phyloP scores from a whole-genome alignment of 768 basidiomycete genomes.

The Tricholoma saponaceum region DNA sequence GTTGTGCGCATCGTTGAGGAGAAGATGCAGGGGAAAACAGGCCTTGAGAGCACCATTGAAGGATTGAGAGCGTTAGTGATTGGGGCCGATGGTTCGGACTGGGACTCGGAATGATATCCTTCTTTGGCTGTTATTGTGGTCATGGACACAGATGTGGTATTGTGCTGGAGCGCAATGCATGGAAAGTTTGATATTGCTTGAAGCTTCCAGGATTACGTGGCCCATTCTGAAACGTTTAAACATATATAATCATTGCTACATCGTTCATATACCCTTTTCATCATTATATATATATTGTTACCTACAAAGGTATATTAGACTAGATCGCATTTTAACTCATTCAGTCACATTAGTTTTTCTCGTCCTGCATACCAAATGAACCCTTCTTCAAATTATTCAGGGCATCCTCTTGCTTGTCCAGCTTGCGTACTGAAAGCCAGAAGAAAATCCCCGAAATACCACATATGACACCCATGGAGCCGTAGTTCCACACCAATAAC shows the following conservation, averaged over 20 bases:
- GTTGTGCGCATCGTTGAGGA: constrained; percentile 11
- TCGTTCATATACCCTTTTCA: neutral
- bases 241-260: neutral
- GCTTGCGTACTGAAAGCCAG: constrained; percentile 47
- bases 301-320: neutral
- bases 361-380: constrained; percentile 17
- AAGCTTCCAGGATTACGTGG: too few relatives aligned
- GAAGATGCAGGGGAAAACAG: neutral
- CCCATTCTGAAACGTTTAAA: neutral
- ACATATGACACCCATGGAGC: constrained; percentile 52
- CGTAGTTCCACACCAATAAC: constrained; percentile 74
- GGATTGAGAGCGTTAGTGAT: neutral
- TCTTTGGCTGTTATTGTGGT: too few relatives aligned
- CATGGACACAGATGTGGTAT: neutral
- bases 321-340: neutral
- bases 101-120: neutral
- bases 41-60: neutral
- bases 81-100: neutral
- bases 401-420: constrained; percentile 60
- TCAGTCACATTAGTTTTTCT: neutral
- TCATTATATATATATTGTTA: neutral
- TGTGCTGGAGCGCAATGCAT: too few relatives aligned
- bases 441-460: constrained; percentile 50
- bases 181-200: too few relatives aligned
- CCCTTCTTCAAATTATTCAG: constrained; percentile 52